These are phyloP conservation scores for Fusarium scirpi DNA, from an alignment of 2,329 filamentous ascomycete species.

Conservation along the genomic window DNA sequence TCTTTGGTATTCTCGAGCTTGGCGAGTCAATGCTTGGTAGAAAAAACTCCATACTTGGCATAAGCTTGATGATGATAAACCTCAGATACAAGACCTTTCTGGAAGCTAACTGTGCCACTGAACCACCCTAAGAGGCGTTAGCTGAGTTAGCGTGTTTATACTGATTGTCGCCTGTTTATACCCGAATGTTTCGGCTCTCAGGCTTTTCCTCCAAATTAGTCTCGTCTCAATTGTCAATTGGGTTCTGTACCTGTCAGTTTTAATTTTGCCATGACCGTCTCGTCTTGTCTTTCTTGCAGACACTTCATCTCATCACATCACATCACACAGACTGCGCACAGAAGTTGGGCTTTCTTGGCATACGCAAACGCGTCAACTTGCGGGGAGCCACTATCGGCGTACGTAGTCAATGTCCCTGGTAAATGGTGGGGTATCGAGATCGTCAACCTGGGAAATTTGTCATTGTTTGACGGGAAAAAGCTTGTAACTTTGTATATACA, in stretches of 20 bases:
- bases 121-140: conserved; percentile 19
- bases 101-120: conserved; percentile 16
- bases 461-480: conserved; percentile 3
- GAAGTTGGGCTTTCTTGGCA: conserved; percentile 22
- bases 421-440: conserved; percentile 38
- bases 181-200: neutral
- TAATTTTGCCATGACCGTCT: neutral
- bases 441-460: conserved; percentile 7
- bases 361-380: conserved; percentile 33
- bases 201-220: neutral
- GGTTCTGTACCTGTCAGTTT: neutral
- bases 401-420: neutral
- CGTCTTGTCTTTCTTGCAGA: neutral
- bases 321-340: conserved; percentile 5
- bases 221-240: neutral
- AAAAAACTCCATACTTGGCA: conserved; percentile 18
- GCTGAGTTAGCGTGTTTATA: conserved; percentile 16
- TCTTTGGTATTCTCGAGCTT: conserved; percentile 20
- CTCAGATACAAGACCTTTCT: conserved; percentile 1
- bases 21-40: conserved; percentile 30
- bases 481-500: conserved; percentile 1
- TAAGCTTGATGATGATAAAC: conserved; percentile 7
- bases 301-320: neutral
- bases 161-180: conserved; percentile 6
- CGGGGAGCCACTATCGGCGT: conserved; percentile 6